These are phyloP conservation scores for Fusarium sarcochroum DNA, from an alignment of 2,329 filamentous ascomycete genomes.

Conservation along the genomic window DNA sequence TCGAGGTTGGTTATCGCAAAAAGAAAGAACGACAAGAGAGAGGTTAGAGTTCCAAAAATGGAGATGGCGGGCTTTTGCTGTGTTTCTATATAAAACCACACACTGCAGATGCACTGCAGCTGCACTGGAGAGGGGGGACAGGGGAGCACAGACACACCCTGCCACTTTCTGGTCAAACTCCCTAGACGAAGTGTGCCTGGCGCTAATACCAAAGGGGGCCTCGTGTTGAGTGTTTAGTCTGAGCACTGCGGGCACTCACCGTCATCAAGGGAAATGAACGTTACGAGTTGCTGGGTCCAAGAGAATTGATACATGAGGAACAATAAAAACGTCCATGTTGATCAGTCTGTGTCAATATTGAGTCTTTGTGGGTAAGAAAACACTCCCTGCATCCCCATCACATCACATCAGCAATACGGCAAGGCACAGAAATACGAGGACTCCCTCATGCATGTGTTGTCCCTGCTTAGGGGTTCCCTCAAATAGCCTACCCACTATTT, in stretches of 20 bases:
- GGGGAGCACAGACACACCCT: background rate
- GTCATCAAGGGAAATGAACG: background rate
- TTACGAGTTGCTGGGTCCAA: no score
- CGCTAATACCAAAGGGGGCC: slow-evolving; percentile 27
- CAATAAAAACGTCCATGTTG: no score
- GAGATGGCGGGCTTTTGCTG: slow-evolving; percentile 21
- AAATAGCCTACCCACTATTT: no score
- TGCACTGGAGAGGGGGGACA: slow-evolving; percentile 5
- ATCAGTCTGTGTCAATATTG: no score
- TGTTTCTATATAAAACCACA: slow-evolving; percentile 35
- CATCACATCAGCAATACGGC: no score
- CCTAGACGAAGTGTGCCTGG: slow-evolving; percentile 17
- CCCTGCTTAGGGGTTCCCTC: no score
- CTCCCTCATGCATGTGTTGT: no score
- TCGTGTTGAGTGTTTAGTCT: slow-evolving; percentile 7
- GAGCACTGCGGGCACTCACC: no score
- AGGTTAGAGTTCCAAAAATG: slow-evolving; percentile 30
- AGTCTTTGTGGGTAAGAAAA: no score
- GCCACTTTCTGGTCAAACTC: background rate
- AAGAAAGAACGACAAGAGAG: background rate
- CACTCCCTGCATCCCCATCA: no score
- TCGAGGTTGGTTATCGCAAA: background rate
- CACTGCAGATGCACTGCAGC: background rate
- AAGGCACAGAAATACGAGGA: no score
- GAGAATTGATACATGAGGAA: no score